Evolutionary conservation across 345 rosid species (phyloP), one percentile per base, ranked within the genome.

Genomic region (Durio zibethinus): DNA sequence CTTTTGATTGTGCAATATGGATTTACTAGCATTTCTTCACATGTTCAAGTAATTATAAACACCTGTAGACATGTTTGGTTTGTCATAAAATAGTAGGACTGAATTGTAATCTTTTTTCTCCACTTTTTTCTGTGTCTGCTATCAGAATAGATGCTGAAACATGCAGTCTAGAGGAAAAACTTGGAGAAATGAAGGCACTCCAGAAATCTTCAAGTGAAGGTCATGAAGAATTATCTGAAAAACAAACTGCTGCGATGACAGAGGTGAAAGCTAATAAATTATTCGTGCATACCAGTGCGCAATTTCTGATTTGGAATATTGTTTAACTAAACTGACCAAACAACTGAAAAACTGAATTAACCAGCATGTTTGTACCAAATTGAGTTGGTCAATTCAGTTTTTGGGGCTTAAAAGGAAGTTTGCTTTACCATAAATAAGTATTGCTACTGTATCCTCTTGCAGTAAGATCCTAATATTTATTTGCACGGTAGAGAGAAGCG

Each of bases 121-220:
- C 57, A 20, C 64, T 75, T 80, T 75, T 83, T 86, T 80, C 75
- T 64, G 47, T 83, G 82, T 53, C 81, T 85, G 83, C 85, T 77
- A 86, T 88, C 99, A 95, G 98, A 90, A 89, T 92, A 92, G 98
- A 93, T 85, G 89, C 85, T 85, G 97, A 93, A 85, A 91, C 89
- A 82, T 71, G 77, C 75, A 78, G 75, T 81, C 79, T 95, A 81
- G 82, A 84, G 87, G 92, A 88, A 78, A 87, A 86, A 86, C 87
- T 93, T 75, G 87, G 88, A 72, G 84, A 87, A 70, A 75, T 83
- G 50, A 85, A 86, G 77, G 81, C 80, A 80, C 73, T 75, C 10
- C 81, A 81, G 77, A 73, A 79, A 61, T 73, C 79, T 76, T 78
- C 82, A 60, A 72, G 42, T 77, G 92, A 77, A 67, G 81, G 67